Conservation (phyloP, 768 basidiomycete species). For the Tulasnella sp. region DNA sequence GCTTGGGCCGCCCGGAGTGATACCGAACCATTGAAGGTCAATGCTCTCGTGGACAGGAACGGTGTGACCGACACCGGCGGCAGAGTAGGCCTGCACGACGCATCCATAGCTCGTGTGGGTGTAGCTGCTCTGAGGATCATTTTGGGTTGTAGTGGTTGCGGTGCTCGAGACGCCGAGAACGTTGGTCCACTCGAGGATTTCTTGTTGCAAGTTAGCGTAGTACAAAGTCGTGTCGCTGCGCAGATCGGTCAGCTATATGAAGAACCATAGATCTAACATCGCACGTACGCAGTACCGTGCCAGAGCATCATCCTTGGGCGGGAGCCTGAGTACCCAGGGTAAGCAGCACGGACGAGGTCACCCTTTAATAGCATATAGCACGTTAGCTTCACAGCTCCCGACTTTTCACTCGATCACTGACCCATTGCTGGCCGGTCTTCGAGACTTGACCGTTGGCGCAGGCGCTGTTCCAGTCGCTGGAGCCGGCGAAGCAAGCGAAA, state of each 20-base stretch:
- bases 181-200: conserved; percentile 46
- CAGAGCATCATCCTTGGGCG: conserved; percentile 42
- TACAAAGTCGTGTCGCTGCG: conserved; percentile 39
- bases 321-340: conserved; percentile 42
- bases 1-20: conserved; percentile 19
- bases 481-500: conserved; percentile 41
- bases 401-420: not conserved
- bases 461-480: conserved; percentile 36
- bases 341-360: conserved; percentile 35
- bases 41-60: conserved; percentile 39
- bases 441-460: conserved; percentile 36
- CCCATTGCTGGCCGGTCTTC: conserved; percentile 38
- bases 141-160: conserved; percentile 29
- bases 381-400: too few relatives aligned
- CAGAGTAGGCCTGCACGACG: conserved; percentile 38
- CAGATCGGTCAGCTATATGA: not conserved
- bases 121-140: conserved; percentile 36
- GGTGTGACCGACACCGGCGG: conserved; percentile 39
- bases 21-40: conserved; percentile 38
- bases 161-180: conserved; percentile 38
- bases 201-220: conserved; percentile 40
- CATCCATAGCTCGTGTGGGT: conserved; percentile 39
- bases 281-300: conserved; percentile 37
- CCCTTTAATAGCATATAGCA: conserved; percentile 24
- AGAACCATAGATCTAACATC: not conserved